phyloP scores from a whole-genome alignment of 169 alveolate species.

The Plasmodium vivax region DNA sequence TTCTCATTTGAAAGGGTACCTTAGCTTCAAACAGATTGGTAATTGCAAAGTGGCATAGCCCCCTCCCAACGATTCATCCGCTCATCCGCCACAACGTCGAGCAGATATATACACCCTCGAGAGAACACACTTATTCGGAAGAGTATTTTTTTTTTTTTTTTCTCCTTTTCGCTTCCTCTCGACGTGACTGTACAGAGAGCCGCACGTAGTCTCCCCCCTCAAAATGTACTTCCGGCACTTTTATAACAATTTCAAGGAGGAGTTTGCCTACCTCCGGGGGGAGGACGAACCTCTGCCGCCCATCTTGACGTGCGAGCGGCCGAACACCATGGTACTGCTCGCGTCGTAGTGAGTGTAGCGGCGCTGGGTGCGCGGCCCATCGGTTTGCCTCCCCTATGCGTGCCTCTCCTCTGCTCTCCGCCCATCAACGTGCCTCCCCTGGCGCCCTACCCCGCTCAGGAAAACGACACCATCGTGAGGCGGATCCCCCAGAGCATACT shows the following conservation, averaged over 20 bases:
- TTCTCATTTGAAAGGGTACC: not conserved
- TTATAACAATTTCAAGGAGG: conserved; percentile 64
- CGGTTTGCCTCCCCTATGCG: no score
- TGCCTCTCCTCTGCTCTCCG: no score
- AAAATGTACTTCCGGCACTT: conserved; percentile 32
- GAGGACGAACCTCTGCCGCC: conserved; percentile 32
- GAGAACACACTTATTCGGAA: not conserved
- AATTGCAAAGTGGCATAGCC: not conserved
- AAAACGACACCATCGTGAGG: conserved; percentile 61
- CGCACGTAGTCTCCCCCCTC: not conserved
- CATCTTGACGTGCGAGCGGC: conserved; percentile 27
- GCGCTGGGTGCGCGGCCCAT: not conserved
- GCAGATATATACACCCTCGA: not conserved
- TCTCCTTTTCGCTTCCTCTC: not conserved
- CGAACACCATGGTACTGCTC: conserved; percentile 32
- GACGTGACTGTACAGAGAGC: not conserved
- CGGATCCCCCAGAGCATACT: conserved; percentile 40
- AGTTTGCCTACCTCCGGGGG: conserved; percentile 32
- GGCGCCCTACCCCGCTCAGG: not conserved
- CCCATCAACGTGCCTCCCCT: not conserved
- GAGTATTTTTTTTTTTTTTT: not conserved
- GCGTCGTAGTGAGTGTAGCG: not conserved
- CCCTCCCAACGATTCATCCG: not conserved
- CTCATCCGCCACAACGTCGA: not conserved
- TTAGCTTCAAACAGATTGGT: not conserved